These are phyloP conservation scores for Lecanicillium sp. DNA, from an alignment of 2,329 filamentous ascomycete genomes.

Conservation along the genomic window DNA sequence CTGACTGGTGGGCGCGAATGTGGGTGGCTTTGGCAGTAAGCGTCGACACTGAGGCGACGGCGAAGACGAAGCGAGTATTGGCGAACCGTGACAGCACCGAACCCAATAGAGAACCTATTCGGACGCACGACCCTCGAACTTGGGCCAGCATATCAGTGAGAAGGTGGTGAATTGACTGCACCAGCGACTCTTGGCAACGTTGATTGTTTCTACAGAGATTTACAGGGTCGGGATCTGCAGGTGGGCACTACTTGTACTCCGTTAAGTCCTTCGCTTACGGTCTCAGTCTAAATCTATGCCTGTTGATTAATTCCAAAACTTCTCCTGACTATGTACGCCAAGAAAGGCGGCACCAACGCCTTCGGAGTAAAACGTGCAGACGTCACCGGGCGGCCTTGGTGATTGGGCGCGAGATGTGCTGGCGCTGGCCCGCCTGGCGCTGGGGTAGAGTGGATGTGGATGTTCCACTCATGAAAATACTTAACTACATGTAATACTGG, in stretches of 20 bases:
- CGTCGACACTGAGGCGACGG: background rate
- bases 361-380: too few relatives aligned
- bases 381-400: too few relatives aligned
- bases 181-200: background rate
- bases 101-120: background rate
- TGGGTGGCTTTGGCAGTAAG: constrained; percentile 1
- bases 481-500: too few relatives aligned
- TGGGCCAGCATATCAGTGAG: constrained; percentile 5
- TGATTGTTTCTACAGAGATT: background rate
- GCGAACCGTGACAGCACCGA: background rate
- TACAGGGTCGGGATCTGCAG: background rate
- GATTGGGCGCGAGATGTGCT: too few relatives aligned
- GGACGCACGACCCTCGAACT: background rate
- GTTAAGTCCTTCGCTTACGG: background rate
- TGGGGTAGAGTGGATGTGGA: too few relatives aligned
- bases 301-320: too few relatives aligned
- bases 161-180: background rate
- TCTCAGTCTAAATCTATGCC: background rate
- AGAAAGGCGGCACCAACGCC: too few relatives aligned
- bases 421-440: too few relatives aligned
- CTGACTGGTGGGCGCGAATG: background rate
- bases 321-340: too few relatives aligned
- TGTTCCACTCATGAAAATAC: too few relatives aligned
- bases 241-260: background rate
- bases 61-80: background rate